Base-by-base conservation (phyloP, 2,329 filamentous ascomycete genomes). In the Metarhizium album region DNA sequence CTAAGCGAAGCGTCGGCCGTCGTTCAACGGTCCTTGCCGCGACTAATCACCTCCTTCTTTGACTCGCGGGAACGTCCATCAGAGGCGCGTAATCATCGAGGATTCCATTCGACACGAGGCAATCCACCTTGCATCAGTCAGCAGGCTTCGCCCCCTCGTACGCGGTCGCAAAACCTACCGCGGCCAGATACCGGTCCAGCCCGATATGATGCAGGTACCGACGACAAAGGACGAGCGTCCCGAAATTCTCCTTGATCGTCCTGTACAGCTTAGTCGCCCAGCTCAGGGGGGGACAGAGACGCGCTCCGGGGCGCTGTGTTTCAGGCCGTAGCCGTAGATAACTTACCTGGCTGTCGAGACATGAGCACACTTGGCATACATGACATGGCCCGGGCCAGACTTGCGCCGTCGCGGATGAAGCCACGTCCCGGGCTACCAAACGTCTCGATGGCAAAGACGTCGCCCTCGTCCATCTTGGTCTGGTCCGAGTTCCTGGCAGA, bases 361-460 rank as follows among this genome's bases (percentile, higher is more conserved):
- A 23, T 47, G n/a, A 47, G 33, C 20, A 47, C 22, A 38, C n/a
- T 20, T 14, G 11, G 14, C 33, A 14, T n/a, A n/a, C 33, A 16
- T 3, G 8, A 37, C 7, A 22, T 38, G 7, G 2, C 18, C 42
- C 11, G 0, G 14, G 9, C 2, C 18, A 1, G 6, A 59, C 64
- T 58, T 68, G 88, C 86, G 70, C 93, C 87, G 59, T 95, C 88
- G 57, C 78, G 74, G 42, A 91, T 82, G 61, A 84, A 84, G 54
- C 89, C 90, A 60, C 86, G 87, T 53, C 90, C 90, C 13, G 90
- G 95, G 62, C 83, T 90, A 35, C 90, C 90, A 64, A 95, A 95
- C 0, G 90, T 95, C 70, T 95, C 90, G 58, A 95, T 94, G 53
- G 90, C 90, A 67, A 91, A 95, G 18, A 88, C 80, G 60, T 95